A percentile compares a stretch with the other conserved stretches of the same genome.
Conservation (phyloP, 2,329 filamentous ascomycete species). For the Nothophaeocryptopus gaeumannii region DNA sequence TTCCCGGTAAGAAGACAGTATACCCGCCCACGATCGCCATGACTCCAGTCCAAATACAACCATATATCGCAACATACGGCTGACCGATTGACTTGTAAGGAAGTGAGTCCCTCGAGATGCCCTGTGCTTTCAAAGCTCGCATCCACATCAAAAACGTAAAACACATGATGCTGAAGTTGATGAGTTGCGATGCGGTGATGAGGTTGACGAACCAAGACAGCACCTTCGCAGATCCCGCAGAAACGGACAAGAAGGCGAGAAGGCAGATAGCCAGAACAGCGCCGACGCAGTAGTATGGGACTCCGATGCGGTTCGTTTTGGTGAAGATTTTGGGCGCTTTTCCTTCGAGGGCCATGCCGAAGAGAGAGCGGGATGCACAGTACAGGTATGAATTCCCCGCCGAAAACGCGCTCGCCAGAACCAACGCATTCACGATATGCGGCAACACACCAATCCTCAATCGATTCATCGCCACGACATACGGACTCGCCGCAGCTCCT, state of each 20-base stretch:
- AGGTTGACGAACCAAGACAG: slow-evolving; percentile 69
- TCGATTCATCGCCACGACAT: slow-evolving; percentile 66
- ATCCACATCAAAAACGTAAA: slow-evolving; percentile 70
- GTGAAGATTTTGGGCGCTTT: slow-evolving; percentile 54
- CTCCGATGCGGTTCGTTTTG: slow-evolving; percentile 61
- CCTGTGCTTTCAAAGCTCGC: slow-evolving; percentile 65
- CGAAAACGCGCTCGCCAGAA: slow-evolving; percentile 60
- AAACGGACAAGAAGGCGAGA: slow-evolving; percentile 70
- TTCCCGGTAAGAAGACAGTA: slow-evolving; percentile 65
- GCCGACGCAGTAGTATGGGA: slow-evolving; percentile 70
- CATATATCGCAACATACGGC: slow-evolving; percentile 68
- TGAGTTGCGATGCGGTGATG: slow-evolving; percentile 69
- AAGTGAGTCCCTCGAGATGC: slow-evolving; percentile 61
- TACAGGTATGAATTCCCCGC: slow-evolving; percentile 67
- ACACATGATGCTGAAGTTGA: slow-evolving; percentile 68
- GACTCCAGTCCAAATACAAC: slow-evolving; percentile 58
- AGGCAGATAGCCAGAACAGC: slow-evolving; percentile 65
- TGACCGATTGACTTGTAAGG: slow-evolving; percentile 67
- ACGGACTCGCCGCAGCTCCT: slow-evolving; percentile 64
- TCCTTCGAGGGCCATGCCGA: slow-evolving; percentile 62
- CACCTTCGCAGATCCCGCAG: slow-evolving; percentile 62
- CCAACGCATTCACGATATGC: slow-evolving; percentile 69
- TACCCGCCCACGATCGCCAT: slow-evolving; percentile 78
- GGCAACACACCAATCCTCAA: slow-evolving; percentile 62
- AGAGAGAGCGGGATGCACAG: slow-evolving; percentile 65